Conservation (phyloP, 345 rosid genomes). For the Raphanus raphanistrum region DNA sequence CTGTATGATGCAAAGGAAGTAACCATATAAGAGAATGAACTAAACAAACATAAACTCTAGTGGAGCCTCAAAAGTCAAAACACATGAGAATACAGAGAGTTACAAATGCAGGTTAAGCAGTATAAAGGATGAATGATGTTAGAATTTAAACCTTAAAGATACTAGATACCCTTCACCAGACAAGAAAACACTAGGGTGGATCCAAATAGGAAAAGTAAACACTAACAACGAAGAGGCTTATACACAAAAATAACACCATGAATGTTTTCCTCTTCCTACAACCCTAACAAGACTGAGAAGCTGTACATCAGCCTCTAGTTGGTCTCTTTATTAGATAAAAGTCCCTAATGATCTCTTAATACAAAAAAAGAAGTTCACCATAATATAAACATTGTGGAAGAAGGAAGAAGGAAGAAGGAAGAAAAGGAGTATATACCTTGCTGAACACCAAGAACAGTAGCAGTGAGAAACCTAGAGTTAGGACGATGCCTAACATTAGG, state of each 20-base stretch:
- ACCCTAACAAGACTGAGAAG: neutral
- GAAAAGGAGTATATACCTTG: slow-evolving; percentile 50
- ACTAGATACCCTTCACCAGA: neutral
- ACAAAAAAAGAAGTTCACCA: neutral
- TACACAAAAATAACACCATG: neutral
- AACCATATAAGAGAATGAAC: neutral
- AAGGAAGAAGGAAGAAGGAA: neutral
- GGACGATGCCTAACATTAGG: slow-evolving; percentile 72
- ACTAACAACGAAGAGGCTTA: neutral
- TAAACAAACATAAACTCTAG: neutral
- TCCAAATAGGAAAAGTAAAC: neutral
- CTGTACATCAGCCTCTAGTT: neutral
- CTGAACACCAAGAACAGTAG: slow-evolving; percentile 92
- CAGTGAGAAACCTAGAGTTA: slow-evolving; percentile 85
- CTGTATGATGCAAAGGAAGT: slow-evolving; percentile 37
- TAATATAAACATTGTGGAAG: neutral
- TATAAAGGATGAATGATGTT: neutral
- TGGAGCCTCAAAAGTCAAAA: neutral
- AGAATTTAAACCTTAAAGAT: neutral
- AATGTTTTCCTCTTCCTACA: neutral
- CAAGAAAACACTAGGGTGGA: neutral
- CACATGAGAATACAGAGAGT: neutral
- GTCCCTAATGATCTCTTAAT: neutral
- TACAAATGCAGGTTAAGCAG: neutral
- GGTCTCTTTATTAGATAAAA: neutral